Conservation (phyloP, 148 eudicot genomes). For the Rhododendron henanense region DNA sequence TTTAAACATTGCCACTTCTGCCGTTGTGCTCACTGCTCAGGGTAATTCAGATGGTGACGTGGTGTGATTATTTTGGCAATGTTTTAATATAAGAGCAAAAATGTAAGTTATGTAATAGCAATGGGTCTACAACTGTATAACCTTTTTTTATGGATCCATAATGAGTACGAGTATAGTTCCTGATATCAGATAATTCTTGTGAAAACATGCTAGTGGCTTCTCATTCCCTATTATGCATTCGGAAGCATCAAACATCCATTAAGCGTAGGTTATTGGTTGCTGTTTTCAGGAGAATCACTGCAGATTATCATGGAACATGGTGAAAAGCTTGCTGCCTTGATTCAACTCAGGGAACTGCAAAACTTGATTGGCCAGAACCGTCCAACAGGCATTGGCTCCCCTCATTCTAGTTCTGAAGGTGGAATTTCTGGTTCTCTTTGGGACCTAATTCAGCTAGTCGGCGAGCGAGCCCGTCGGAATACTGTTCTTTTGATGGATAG, state of each 20-base stretch:
- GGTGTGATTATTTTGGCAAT: background rate
- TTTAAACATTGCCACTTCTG: background rate
- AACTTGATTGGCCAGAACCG: conserved; percentile 60
- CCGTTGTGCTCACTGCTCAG: background rate
- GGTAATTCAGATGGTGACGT: background rate
- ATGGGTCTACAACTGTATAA: background rate
- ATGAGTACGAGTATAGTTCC: background rate
- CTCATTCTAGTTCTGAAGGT: conserved; percentile 37
- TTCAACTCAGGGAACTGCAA: conserved; percentile 80
- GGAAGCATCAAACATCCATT: background rate
- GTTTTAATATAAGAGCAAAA: background rate
- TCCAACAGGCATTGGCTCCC: conserved; percentile 36
- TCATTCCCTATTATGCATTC: background rate
- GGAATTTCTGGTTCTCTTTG: conserved; percentile 76
- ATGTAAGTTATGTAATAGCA: background rate
- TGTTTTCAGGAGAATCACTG: conserved; percentile 67
- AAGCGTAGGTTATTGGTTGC: background rate
- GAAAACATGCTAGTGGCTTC: background rate
- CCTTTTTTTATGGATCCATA: background rate
- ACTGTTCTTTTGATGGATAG: conserved; percentile 96
- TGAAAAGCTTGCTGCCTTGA: conserved; percentile 89
- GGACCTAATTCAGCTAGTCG: conserved; percentile 92
- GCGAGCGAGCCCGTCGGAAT: conserved; percentile 84
- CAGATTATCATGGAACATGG: conserved; percentile 95
- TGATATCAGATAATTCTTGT: background rate